Evolutionary conservation across 1,284 basidiomycete species (phyloP), one percentile per base, ranked within the genome.

Genomic region (Bjerkandera adusta): DNA sequence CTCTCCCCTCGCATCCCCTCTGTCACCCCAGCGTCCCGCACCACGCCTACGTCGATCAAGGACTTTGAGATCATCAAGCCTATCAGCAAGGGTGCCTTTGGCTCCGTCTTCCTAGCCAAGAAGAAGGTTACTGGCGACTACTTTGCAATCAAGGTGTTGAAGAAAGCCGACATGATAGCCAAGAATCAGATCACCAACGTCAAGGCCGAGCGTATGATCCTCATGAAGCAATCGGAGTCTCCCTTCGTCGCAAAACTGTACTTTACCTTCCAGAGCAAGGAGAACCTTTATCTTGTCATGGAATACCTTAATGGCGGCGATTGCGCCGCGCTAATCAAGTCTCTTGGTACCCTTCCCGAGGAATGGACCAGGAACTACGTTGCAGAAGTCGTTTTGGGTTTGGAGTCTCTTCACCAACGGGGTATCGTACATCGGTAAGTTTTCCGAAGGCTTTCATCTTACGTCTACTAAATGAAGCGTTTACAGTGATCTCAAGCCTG

Each of bases 161-260:
- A 97, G 72, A 99, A 99, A 75, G 92, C 94, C 22, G 97, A 99
- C 70, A 99, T 99, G 97, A 98, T 99, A 63, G 93, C 97, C 38
- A 99, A 99, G 80, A 99, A 99, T 72, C 97, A 99, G 69, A 97
- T 99, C 68, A 99, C 97, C 47, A 99, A 99, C 63, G 96, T 99
- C 67, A 99, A 98, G 71, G 97, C 97, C 3, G 97, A 99, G 71
- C 82, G 97, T 47, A 98, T 96, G 83, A 99, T 99, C 61, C 77
- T 99, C 56, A 99, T 99, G 97, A 96, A 94, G 64, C 96, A 99
- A 67, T 91, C 97, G 0, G 94, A 97, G 68, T 97, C 95, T 10
- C 95, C 97, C n/a, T 98, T 99, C 71, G 96, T 99, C 37, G 94
- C 95, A 24, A 96, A 97, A 70, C 75, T 99, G 26, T 99, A 92